Percentiles rank a stretch among this genome's conserved stretches.
Conservation (phyloP, 768 basidiomycete genomes). For the Xerocomus spinulosus region DNA sequence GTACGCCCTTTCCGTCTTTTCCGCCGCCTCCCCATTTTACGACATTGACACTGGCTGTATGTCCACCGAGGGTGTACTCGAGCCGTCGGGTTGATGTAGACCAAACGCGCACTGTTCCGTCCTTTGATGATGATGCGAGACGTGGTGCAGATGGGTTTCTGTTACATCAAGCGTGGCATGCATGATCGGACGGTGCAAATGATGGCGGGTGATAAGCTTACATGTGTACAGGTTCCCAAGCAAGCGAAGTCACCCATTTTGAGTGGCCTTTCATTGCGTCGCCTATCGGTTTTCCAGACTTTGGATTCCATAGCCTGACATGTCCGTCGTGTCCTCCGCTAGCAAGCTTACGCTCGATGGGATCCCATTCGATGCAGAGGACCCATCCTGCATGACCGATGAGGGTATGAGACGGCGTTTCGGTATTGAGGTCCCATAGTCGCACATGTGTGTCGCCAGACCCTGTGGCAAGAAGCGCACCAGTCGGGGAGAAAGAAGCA, state of each 20-base stretch:
- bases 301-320: conserved; percentile 91
- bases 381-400: conserved; percentile 95
- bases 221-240: conserved; percentile 97
- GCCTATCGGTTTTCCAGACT: conserved; percentile 82
- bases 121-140: conserved; percentile 93
- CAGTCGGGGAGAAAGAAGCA: conserved; percentile 93
- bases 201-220: conserved; percentile 34
- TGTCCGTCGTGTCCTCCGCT: conserved; percentile 95
- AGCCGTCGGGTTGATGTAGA: conserved; percentile 62
- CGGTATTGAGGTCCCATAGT: conserved; percentile 91
- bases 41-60: conserved; percentile 91
- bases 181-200: not conserved
- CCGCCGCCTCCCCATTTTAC: conserved; percentile 95
- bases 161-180: conserved; percentile 4
- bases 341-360: conserved; percentile 83
- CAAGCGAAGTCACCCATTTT: conserved; percentile 93
- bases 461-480: conserved; percentile 86
- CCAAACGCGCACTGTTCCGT: conserved; percentile 96
- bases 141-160: conserved; percentile 80
- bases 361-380: conserved; percentile 96
- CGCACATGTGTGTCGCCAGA: conserved; percentile 92
- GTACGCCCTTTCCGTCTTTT: conserved; percentile 54
- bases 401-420: conserved; percentile 84
- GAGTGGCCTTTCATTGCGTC: conserved; percentile 89
- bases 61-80: conserved; percentile 87